These are phyloP conservation scores for Panaeolus papilionaceus DNA, from an alignment of 768 basidiomycete genomes.

Conservation along the genomic window DNA sequence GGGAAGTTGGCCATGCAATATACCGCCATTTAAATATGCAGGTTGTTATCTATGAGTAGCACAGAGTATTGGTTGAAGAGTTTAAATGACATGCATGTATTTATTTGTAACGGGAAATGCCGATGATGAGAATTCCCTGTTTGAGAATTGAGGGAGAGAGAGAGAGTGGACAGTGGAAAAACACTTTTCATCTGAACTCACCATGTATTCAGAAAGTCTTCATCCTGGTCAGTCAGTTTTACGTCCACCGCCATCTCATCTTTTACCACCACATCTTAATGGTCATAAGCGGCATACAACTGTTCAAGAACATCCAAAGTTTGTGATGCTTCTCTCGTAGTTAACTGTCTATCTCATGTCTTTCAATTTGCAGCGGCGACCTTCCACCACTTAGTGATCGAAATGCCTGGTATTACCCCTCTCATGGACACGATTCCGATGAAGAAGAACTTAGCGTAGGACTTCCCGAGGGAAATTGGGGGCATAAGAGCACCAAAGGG, in stretches of 20 bases:
- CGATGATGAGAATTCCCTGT: conserved; percentile 13
- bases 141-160: not conserved
- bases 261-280: conserved; percentile 30
- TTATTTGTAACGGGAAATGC: conserved; percentile 3
- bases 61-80: not conserved
- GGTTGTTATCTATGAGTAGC: conserved; percentile 37
- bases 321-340: conserved; percentile 28
- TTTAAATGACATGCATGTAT: not conserved
- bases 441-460: conserved; percentile 57
- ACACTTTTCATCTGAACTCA: conserved; percentile 5
- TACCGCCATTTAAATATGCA: conserved; percentile 42
- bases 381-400: conserved; percentile 66
- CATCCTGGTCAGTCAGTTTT: conserved; percentile 27
- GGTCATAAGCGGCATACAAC: conserved; percentile 36
- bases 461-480: conserved; percentile 79
- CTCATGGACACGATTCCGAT: conserved; percentile 74
- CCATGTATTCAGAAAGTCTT: conserved; percentile 28
- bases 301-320: conserved; percentile 35
- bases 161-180: not conserved
- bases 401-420: conserved; percentile 85
- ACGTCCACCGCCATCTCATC: conserved; percentile 30
- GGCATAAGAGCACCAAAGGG: conserved; percentile 75
- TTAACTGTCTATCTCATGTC: conserved; percentile 23
- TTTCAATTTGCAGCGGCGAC: conserved; percentile 33
- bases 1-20: conserved; percentile 59